Conservation (phyloP, 768 basidiomycete species). For the Suillus paluster region DNA sequence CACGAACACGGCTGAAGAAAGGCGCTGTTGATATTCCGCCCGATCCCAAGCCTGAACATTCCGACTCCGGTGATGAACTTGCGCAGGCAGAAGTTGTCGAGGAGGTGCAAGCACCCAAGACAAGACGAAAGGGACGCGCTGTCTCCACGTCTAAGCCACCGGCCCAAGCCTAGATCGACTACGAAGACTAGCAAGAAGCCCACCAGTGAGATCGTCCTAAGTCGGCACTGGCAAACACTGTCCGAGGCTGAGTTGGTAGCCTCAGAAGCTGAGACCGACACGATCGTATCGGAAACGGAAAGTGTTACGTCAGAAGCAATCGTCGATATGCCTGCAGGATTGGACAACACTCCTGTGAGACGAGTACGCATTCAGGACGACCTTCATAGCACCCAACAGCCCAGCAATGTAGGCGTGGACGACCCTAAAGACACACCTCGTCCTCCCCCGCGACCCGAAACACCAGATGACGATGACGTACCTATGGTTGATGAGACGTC, state of each 20-base stretch:
- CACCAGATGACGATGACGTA: background rate
- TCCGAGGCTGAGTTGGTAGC: background rate
- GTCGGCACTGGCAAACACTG: background rate
- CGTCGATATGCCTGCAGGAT: background rate
- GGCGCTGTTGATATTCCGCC: background rate
- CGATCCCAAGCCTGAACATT: background rate
- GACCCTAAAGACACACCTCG: background rate
- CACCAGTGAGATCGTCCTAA: background rate
- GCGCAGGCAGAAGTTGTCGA: slow-evolving; percentile 17
- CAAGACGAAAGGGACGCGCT: slow-evolving; percentile 11
- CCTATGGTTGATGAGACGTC: background rate
- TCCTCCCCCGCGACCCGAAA: background rate
- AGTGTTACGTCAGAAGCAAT: background rate
- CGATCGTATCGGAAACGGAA: background rate
- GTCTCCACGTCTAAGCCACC: background rate
- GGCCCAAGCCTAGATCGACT: background rate
- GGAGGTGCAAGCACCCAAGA: slow-evolving; percentile 12
- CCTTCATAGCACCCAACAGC: background rate
- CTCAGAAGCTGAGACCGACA: background rate
- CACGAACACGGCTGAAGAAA: slow-evolving; percentile 13
- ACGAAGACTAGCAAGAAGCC: background rate
- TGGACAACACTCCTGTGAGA: background rate
- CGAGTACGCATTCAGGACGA: background rate
- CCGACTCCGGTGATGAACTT: slow-evolving; percentile 30
- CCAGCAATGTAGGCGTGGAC: background rate